A percentile compares a stretch with the other conserved stretches of the same genome.
phyloP scores from a whole-genome alignment of 768 basidiomycete species.

The Tulasnella sp. region DNA sequence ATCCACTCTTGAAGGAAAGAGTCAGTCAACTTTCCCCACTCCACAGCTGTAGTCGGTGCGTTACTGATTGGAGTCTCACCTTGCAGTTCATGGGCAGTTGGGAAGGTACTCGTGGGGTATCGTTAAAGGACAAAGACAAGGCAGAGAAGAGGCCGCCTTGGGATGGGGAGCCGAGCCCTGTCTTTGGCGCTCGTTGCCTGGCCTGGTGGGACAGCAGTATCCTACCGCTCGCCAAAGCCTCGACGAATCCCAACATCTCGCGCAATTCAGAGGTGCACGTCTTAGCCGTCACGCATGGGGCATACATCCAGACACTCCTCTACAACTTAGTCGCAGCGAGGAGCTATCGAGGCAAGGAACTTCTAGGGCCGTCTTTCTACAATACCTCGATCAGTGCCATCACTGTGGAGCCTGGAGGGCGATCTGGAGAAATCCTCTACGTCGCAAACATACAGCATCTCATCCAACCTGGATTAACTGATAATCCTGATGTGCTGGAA shows the following conservation, averaged over 20 bases:
- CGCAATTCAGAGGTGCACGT: neutral
- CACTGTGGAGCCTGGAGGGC: neutral
- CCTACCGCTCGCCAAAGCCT: constrained; percentile 5
- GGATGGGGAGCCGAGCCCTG: neutral
- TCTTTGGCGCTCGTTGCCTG: constrained; percentile 11
- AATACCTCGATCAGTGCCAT: constrained; percentile 1
- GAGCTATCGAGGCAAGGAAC: constrained; percentile 2
- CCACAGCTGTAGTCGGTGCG: too few species aligned
- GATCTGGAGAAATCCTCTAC: neutral
- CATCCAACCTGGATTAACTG: neutral
- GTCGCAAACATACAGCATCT: constrained; percentile 7
- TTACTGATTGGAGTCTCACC: neutral
- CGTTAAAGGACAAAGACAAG: too few species aligned
- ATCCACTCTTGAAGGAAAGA: too few species aligned
- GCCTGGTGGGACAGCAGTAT: constrained; percentile 10
- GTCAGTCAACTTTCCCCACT: too few species aligned
- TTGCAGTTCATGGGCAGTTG: neutral
- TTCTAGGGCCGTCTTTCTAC: neutral
- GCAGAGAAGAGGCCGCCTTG: too few species aligned
- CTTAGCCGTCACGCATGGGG: constrained; percentile 15
- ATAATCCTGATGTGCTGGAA: neutral
- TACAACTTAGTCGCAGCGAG: neutral
- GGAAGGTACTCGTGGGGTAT: neutral
- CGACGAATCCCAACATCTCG: neutral
- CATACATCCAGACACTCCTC: constrained; percentile 12